Base-by-base conservation (phyloP, 805 yeast genomes). In the Starmera quercuum region DNA sequence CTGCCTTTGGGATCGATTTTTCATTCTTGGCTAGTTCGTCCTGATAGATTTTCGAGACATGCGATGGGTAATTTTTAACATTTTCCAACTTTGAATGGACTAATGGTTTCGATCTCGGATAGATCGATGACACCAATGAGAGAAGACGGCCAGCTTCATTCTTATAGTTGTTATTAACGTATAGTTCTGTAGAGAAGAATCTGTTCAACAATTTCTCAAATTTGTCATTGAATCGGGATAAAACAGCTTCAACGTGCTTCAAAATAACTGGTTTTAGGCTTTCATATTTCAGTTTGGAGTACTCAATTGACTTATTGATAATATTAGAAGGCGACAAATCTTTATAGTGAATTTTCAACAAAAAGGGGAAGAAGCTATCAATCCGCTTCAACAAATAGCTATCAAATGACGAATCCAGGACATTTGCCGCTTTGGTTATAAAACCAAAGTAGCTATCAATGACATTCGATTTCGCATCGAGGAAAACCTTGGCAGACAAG, bases 1-100 rank as follows among this genome's bases (percentile, higher is more conserved):
- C 20, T 6, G 33, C 33, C 20, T 31, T 31, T 30, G 32, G 32
- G 15, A 31, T 19, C 7, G 20, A 16, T 24, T 31, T 12, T 13
- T 31, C 17, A 4, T 6, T 7, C 15, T 31, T 25, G 4, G 13
- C 5, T 13, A 31, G 25, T 7, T 24, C 20, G 12, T 16, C 17
- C 11, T 31, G 19, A 19, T 24, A 31, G n/a, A 31, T n/a, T 10
- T 17, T 13, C 10, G 33, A 18, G 12, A 31, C 26, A 9, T 31
- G 26, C 12, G 29, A 10, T 19, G 33, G 33, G 12, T 31, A 31
- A 6, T 12, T 6, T 18, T 24, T 31, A 8, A 31, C 19, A 5
- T 5, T 3, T 12, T 24, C 29, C 17, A 18, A 9, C 19, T 17
- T 24, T 13, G n/a, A 4, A n/a, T 4, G 3, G 13, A 25, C 14